Percentiles rank a stretch among this genome's conserved stretches.
Evolutionary conservation across 2,329 filamentous ascomycete genomes (phyloP).

Genomic region (Apiospora rasikravindrae): DNA sequence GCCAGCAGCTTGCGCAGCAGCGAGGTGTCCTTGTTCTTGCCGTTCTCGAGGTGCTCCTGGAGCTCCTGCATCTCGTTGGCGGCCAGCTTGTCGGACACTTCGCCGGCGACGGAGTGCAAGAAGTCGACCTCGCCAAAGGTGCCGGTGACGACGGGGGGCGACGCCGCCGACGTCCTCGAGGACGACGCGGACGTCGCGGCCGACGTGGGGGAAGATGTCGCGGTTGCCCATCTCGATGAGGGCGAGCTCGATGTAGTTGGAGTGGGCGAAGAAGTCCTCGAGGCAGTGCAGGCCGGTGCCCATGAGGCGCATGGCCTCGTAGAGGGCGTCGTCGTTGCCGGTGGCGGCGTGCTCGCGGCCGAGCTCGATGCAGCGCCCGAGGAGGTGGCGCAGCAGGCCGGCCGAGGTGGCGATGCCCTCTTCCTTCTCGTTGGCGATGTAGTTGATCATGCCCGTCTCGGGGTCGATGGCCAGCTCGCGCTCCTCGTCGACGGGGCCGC

Average conservation of each 20-base stretch:
- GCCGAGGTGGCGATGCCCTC: conserved; percentile 77
- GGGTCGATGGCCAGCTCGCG: conserved; percentile 80
- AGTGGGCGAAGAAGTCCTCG: conserved; percentile 92
- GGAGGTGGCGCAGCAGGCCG: conserved; percentile 74
- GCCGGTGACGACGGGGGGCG: conserved; percentile 85
- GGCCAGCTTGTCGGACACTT: conserved; percentile 85
- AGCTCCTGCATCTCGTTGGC: conserved; percentile 91
- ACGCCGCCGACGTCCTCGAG: conserved; percentile 72
- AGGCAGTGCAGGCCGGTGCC: conserved; percentile 90
- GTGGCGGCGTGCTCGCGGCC: conserved; percentile 73
- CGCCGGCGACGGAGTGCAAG: conserved; percentile 80
- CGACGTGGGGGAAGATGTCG: conserved; percentile 86
- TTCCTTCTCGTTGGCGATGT: conserved; percentile 84
- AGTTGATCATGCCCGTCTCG: conserved; percentile 83
- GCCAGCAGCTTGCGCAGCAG: conserved; percentile 16
- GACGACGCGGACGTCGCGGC: conserved; percentile 63
- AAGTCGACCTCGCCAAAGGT: conserved; percentile 97
- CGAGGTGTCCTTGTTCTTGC: conserved; percentile 54
- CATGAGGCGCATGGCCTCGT: conserved; percentile 86
- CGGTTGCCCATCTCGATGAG: conserved; percentile 84
- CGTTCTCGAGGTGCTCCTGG: conserved; percentile 75
- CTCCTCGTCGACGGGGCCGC: conserved; percentile 79
- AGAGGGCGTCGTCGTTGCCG: conserved; percentile 75
- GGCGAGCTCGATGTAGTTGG: conserved; percentile 89
- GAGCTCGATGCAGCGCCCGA: conserved; percentile 77